phyloP scores from a whole-genome alignment of 2,329 filamentous ascomycete species.

The Zalaria obscura region DNA sequence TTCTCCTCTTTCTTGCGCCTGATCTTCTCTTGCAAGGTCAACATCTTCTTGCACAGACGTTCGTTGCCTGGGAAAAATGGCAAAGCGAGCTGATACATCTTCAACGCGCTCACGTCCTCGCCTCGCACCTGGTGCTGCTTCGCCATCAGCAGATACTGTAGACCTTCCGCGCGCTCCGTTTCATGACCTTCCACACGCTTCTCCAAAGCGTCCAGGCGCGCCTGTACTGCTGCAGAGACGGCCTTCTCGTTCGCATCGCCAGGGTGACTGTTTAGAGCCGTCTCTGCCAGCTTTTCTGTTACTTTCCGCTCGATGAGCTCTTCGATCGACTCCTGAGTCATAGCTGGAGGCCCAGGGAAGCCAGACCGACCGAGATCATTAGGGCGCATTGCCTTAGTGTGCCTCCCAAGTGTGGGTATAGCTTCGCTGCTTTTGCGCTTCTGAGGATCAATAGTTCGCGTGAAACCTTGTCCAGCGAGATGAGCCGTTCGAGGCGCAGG shows the following conservation, averaged over 20 bases:
- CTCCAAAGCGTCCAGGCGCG: conserved; percentile 70
- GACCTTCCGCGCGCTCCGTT: conserved; percentile 69
- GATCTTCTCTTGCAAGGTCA: conserved; percentile 36
- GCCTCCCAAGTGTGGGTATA: conserved; percentile 20
- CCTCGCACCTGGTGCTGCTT: conserved; percentile 78
- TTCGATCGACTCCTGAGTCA: conserved; percentile 60
- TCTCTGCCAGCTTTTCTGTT: conserved; percentile 72
- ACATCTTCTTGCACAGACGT: conserved; percentile 51
- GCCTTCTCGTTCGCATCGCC: conserved; percentile 24
- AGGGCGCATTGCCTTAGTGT: conserved; percentile 23
- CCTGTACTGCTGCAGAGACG: conserved; percentile 66
- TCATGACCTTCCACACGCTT: conserved; percentile 58
- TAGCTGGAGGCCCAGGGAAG: conserved; percentile 1
- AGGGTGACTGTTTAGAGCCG: conserved; percentile 44
- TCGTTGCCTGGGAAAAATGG: conserved; percentile 77
- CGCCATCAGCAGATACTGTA: conserved; percentile 78
- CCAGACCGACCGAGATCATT: conserved; percentile 18
- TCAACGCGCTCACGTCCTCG: conserved; percentile 62
- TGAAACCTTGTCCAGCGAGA: conserved; percentile 3
- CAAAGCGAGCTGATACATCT: conserved; percentile 73
- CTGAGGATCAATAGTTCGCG: conserved; percentile 20
- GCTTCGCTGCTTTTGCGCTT: conserved; percentile 30
- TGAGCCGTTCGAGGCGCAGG: conserved; percentile 7
- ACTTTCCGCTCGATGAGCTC: conserved; percentile 88
- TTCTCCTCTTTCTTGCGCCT: conserved; percentile 22